These are phyloP conservation scores for Aspergillus neotritici DNA, from an alignment of 2,329 filamentous ascomycete species.

Conservation along the genomic window DNA sequence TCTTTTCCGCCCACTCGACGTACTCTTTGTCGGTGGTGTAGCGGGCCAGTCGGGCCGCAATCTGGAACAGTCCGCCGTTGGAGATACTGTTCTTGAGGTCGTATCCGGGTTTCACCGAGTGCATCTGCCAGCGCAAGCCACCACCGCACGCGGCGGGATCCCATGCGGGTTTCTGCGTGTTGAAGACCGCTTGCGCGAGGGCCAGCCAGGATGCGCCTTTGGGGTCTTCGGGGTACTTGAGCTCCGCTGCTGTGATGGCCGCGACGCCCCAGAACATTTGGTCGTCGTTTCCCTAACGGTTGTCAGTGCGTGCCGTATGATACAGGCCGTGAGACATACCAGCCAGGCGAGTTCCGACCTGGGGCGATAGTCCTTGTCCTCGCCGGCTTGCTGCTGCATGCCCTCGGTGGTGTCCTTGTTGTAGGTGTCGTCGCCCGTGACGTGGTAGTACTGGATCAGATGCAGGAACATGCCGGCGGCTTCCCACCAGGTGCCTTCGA, in stretches of 20 bases:
- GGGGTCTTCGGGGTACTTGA: constrained; percentile 56
- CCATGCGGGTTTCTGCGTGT: constrained; percentile 37
- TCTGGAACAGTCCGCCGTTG: constrained; percentile 50
- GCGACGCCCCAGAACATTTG: constrained; percentile 71
- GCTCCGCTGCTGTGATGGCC: constrained; percentile 69
- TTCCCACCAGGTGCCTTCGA: constrained; percentile 49
- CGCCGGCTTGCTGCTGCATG: constrained; percentile 59
- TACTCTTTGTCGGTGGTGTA: constrained; percentile 75
- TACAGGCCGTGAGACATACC: not conserved
- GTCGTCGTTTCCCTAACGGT: constrained; percentile 18
- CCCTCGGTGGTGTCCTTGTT: constrained; percentile 63
- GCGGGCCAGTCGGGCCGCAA: constrained; percentile 59
- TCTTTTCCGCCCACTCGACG: constrained; percentile 62
- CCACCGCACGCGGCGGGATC: constrained; percentile 3
- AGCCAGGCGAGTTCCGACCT: constrained; percentile 27
- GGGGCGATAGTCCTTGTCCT: constrained; percentile 56
- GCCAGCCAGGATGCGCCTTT: constrained; percentile 6
- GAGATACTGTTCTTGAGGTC: constrained; percentile 51
- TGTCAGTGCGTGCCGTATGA: constrained; percentile 50
- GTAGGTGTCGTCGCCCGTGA: constrained; percentile 64
- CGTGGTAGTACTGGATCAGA: constrained; percentile 75
- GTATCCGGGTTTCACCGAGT: constrained; percentile 63
- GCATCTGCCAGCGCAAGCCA: constrained; percentile 51
- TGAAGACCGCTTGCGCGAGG: constrained; percentile 7
- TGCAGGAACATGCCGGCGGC: constrained; percentile 61